Percentiles rank a stretch among this genome's conserved stretches.
Evolutionary conservation across 352 stramenopile species (phyloP).

Genomic region (Pythium aristosporum): DNA sequence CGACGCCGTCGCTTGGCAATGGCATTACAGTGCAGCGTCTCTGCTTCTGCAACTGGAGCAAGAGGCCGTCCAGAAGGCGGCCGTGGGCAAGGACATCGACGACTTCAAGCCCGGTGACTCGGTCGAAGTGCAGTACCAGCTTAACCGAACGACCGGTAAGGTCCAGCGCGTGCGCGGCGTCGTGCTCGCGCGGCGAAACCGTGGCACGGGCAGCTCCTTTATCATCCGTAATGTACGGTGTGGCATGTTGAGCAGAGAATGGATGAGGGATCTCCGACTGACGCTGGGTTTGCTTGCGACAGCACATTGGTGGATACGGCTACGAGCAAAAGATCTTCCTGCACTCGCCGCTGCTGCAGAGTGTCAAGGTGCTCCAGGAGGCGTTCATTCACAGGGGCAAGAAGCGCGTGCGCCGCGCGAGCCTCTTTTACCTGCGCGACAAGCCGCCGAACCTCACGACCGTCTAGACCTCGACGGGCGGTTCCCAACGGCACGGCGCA

Average conservation of each 20-base stretch:
- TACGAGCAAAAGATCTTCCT: slow-evolving; percentile 90
- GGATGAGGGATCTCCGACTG: background rate
- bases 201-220: slow-evolving; percentile 80
- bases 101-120: slow-evolving; percentile 75
- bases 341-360: slow-evolving; percentile 86
- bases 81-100: slow-evolving; percentile 64
- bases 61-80: slow-evolving; percentile 64
- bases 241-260: background rate
- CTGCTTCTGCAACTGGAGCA: slow-evolving; percentile 68
- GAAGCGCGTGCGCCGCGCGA: slow-evolving; percentile 88
- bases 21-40: slow-evolving; percentile 42
- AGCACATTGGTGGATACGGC: slow-evolving; percentile 84
- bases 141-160: slow-evolving; percentile 69
- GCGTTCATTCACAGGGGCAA: slow-evolving; percentile 91
- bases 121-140: slow-evolving; percentile 80
- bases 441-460: slow-evolving; percentile 82
- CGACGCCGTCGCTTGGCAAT: background rate
- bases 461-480: slow-evolving; percentile 39
- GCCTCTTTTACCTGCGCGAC: slow-evolving; percentile 89
- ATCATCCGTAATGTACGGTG: slow-evolving; percentile 82
- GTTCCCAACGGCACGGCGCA: no score
- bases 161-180: slow-evolving; percentile 81
- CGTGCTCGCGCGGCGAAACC: slow-evolving; percentile 78
- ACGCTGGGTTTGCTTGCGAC: background rate
- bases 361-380: slow-evolving; percentile 85